A percentile compares a stretch with the other conserved stretches of the same genome.
Conservation (phyloP, 768 basidiomycete genomes). For the Termitomyces bulborhizus region DNA sequence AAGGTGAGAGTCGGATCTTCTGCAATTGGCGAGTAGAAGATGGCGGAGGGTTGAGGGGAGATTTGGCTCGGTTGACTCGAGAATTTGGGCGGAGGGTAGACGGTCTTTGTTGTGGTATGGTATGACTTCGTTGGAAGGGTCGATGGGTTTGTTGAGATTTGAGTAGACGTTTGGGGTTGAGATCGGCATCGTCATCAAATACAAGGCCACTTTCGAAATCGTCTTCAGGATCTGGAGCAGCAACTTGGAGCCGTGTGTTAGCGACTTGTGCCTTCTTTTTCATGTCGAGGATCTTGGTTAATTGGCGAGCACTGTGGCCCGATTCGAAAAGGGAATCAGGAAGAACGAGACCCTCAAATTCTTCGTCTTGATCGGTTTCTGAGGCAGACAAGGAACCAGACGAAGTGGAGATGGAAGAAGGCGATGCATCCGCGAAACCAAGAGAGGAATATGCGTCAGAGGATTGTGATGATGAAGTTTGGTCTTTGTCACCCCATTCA, state of each 20-base stretch:
- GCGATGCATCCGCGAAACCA: constrained; percentile 65
- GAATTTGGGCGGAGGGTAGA: constrained; percentile 58
- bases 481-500: constrained; percentile 82
- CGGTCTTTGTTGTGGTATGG: constrained; percentile 46
- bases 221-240: constrained; percentile 67
- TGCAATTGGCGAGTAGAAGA: constrained; percentile 68
- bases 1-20: constrained; percentile 61
- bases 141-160: constrained; percentile 39
- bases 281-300: constrained; percentile 45
- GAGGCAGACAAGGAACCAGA: constrained; percentile 63
- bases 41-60: constrained; percentile 60
- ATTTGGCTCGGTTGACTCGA: constrained; percentile 64
- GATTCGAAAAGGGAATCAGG: constrained; percentile 74
- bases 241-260: constrained; percentile 35
- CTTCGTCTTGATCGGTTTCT: constrained; percentile 66
- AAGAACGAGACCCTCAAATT: constrained; percentile 76
- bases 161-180: constrained; percentile 71
- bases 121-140: constrained; percentile 49
- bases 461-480: constrained; percentile 79
- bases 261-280: constrained; percentile 47
- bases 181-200: constrained; percentile 76
- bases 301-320: constrained; percentile 47
- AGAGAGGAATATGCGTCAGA: constrained; percentile 81
- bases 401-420: constrained; percentile 66
- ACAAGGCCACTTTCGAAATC: constrained; percentile 84